phyloP scores from a whole-genome alignment of 345 rosid species.

The Melaleuca quinquenervia region DNA sequence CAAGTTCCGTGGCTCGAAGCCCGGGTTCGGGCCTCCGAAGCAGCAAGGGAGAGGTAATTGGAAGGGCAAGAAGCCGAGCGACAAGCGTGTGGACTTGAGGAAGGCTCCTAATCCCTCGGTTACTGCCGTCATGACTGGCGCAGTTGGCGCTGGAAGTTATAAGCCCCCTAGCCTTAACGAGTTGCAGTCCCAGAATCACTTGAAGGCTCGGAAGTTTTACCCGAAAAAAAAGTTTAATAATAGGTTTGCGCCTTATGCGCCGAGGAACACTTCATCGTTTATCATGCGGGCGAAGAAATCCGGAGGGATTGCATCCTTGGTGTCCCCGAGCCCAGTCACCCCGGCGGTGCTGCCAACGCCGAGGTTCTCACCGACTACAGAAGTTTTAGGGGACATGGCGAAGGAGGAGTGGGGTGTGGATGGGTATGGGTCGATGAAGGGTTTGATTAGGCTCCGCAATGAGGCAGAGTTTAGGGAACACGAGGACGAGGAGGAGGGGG shows the following conservation, averaged over 20 bases:
- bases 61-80: slow-evolving; percentile 64
- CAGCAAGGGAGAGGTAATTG: slow-evolving; percentile 32
- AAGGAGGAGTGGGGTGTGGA: slow-evolving; percentile 99
- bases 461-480: slow-evolving; percentile 39
- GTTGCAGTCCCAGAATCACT: slow-evolving; percentile 64
- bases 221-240: slow-evolving; percentile 53
- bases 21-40: background rate
- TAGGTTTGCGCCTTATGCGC: slow-evolving; percentile 86
- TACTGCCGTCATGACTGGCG: slow-evolving; percentile 12
- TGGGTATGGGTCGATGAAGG: slow-evolving; percentile 98
- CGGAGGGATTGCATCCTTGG: slow-evolving; percentile 88
- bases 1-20: background rate
- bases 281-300: slow-evolving; percentile 83
- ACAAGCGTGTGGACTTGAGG: slow-evolving; percentile 23
- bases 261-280: slow-evolving; percentile 80
- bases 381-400: slow-evolving; percentile 89
- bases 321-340: slow-evolving; percentile 91
- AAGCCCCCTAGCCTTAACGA: slow-evolving; percentile 79
- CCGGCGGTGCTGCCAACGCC: slow-evolving; percentile 88
- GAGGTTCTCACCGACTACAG: slow-evolving; percentile 69
- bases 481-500: slow-evolving; percentile 38
- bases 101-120: slow-evolving; percentile 25
- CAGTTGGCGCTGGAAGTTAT: slow-evolving; percentile 31
- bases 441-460: slow-evolving; percentile 71
- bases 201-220: slow-evolving; percentile 68